Percentiles rank a stretch among this genome's conserved stretches.
Conservation (phyloP, 2,329 filamentous ascomycete species). For the Fusarium anguioides region DNA sequence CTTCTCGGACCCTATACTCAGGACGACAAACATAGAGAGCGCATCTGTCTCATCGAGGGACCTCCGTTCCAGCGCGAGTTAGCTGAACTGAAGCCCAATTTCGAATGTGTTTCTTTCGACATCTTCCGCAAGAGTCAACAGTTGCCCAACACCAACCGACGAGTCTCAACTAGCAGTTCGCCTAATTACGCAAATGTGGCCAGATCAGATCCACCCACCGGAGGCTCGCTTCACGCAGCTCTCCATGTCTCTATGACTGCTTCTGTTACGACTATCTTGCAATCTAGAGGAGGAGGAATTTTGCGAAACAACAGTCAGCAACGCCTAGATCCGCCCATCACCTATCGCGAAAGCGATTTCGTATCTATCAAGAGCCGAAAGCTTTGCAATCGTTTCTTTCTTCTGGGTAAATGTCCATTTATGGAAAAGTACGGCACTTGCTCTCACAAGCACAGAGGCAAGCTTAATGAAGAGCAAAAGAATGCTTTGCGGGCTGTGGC, state of each 20-base stretch:
- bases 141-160: slow-evolving; percentile 19
- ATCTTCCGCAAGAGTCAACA: slow-evolving; percentile 42
- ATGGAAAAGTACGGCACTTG: slow-evolving; percentile 32
- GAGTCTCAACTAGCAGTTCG: slow-evolving; percentile 19
- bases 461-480: slow-evolving; percentile 35
- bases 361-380: slow-evolving; percentile 44
- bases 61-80: slow-evolving; percentile 53
- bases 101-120: slow-evolving; percentile 42
- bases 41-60: slow-evolving; percentile 54
- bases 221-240: too few relatives aligned
- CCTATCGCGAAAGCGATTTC: slow-evolving; percentile 33
- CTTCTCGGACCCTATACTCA: slow-evolving; percentile 50
- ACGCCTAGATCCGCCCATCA: slow-evolving; percentile 44
- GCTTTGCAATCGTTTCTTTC: slow-evolving; percentile 50
- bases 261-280: too few relatives aligned
- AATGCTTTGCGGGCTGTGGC: slow-evolving; percentile 48
- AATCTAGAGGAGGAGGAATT: background rate
- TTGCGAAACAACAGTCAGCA: slow-evolving; percentile 43
- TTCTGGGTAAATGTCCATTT: slow-evolving; percentile 40
- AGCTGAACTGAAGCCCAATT: slow-evolving; percentile 45
- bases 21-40: slow-evolving; percentile 36
- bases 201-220: background rate
- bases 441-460: slow-evolving; percentile 42
- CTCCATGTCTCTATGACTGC: too few relatives aligned
- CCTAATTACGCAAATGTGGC: slow-evolving; percentile 16